Conservation (phyloP, 768 basidiomycete species). For the Lactarius evosmus region DNA sequence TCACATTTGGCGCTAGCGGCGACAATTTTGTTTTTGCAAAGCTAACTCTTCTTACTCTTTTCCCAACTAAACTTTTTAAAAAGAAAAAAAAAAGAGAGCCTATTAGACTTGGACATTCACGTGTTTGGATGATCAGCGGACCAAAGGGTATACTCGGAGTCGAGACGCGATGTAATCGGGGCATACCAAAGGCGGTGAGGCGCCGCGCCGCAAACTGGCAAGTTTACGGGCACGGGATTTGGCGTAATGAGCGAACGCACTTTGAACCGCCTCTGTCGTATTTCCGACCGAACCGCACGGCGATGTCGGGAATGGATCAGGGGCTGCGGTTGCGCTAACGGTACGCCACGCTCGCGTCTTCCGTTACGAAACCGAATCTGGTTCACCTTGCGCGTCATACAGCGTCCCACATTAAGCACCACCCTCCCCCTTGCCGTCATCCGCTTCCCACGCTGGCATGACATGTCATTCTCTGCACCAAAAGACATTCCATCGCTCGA, state of each 20-base stretch:
- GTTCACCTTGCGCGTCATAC: slow-evolving; percentile 12
- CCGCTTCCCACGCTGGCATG: not conserved
- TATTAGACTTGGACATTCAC: not conserved
- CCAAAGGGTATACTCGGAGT: not conserved
- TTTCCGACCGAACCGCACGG: not conserved
- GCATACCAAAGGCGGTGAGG: slow-evolving; percentile 1
- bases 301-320: slow-evolving; percentile 2
- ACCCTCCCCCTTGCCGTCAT: not conserved
- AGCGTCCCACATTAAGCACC: not conserved
- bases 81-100: no score
- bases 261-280: not conserved
- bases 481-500: not conserved
- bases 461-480: not conserved
- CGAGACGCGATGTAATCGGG: not conserved
- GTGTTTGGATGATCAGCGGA: not conserved
- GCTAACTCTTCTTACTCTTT: not conserved
- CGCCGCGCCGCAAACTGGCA: not conserved
- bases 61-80: not conserved
- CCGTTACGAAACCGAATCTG: not conserved
- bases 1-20: not conserved
- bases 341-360: not conserved
- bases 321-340: not conserved
- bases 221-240: not conserved
- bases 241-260: not conserved
- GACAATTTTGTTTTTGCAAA: not conserved